These are phyloP conservation scores for Aspergillus neoniger DNA, from an alignment of 2,329 filamentous ascomycete genomes.

Conservation along the genomic window DNA sequence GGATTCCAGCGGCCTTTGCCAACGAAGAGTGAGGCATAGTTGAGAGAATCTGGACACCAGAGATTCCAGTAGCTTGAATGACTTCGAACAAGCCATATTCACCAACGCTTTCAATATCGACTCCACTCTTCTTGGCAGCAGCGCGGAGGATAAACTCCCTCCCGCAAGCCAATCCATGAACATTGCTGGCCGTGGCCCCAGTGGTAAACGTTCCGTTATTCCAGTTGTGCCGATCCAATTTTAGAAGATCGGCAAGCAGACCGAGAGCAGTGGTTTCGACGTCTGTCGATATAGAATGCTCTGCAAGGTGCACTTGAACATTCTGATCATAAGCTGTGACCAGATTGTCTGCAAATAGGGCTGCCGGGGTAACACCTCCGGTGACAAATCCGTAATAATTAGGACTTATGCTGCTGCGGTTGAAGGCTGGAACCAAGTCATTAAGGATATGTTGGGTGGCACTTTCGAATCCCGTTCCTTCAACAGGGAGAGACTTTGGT, in stretches of 20 bases:
- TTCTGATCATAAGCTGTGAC: constrained; percentile 82
- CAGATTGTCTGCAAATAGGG: constrained; percentile 80
- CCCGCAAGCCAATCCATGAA: constrained; percentile 68
- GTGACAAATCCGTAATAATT: constrained; percentile 90
- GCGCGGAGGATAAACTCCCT: constrained; percentile 59
- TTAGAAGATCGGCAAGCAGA: constrained; percentile 69
- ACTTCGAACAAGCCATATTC: constrained; percentile 70
- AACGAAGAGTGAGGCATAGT: constrained; percentile 83
- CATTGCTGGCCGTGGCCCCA: constrained; percentile 66
- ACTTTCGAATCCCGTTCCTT: constrained; percentile 34
- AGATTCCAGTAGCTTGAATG: constrained; percentile 63
- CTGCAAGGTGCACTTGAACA: constrained; percentile 76
- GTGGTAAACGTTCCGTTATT: constrained; percentile 79
- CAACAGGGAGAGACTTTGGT: constrained; percentile 27
- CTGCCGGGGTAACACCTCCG: constrained; percentile 76
- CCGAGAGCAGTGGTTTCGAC: constrained; percentile 73
- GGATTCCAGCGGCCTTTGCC: constrained; percentile 76
- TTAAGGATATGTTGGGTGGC: constrained; percentile 43
- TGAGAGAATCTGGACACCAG: constrained; percentile 73
- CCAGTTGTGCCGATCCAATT: constrained; percentile 60
- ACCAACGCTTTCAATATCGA: constrained; percentile 56
- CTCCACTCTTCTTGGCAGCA: constrained; percentile 43
- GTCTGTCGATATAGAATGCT: constrained; percentile 72
- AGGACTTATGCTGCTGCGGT: constrained; percentile 62
- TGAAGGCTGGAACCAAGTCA: constrained; percentile 59